Conservation (phyloP, 2,329 filamentous ascomycete genomes). For the Aureobasidium sp. region DNA sequence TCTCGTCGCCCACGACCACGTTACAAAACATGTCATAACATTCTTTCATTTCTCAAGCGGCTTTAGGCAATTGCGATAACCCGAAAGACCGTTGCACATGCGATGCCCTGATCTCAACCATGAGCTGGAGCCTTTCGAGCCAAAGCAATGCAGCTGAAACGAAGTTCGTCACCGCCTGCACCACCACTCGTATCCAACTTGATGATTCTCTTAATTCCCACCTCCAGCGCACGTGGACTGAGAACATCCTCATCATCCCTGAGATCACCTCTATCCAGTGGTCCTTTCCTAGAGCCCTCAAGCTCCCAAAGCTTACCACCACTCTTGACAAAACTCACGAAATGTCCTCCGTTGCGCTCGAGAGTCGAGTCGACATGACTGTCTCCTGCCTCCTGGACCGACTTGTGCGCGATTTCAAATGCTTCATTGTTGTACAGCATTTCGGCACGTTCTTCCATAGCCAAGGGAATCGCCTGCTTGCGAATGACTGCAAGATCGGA, state of each 20-base stretch:
- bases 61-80: too few species aligned
- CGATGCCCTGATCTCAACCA: too few species aligned
- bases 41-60: too few species aligned
- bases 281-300: conserved; percentile 38
- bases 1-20: too few species aligned
- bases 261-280: conserved; percentile 37
- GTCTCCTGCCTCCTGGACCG: conserved; percentile 37
- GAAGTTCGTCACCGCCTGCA: conserved; percentile 26
- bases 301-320: conserved; percentile 43
- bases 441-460: conserved; percentile 40
- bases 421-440: conserved; percentile 44
- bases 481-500: conserved; percentile 41
- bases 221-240: conserved; percentile 35
- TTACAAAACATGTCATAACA: too few species aligned
- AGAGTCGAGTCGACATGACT: conserved; percentile 27
- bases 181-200: conserved; percentile 28
- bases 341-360: conserved; percentile 35
- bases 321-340: conserved; percentile 42
- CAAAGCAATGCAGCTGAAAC: conserved; percentile 41
- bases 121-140: conserved; percentile 18
- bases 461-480: conserved; percentile 38
- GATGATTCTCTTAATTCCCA: conserved; percentile 35
- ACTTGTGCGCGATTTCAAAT: conserved; percentile 38
- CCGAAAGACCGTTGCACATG: too few species aligned
- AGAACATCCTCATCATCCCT: conserved; percentile 38